A percentile compares a stretch with the other conserved stretches of the same genome.
phyloP scores from a whole-genome alignment of 2,329 filamentous ascomycete genomes.

The Aspergillus tamarii region DNA sequence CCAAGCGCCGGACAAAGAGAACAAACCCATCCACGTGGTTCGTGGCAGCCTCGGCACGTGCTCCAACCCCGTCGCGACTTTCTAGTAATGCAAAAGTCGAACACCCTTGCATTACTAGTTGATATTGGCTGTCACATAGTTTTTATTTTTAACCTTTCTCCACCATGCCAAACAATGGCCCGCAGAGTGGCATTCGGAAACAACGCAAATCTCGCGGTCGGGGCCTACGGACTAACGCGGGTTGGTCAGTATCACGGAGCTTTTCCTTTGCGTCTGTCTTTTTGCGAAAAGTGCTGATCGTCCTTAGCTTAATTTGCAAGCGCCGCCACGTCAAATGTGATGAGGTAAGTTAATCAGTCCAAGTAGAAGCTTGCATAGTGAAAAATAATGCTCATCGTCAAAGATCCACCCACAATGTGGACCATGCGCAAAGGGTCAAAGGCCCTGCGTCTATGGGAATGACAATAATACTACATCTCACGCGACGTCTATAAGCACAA shows the following conservation, averaged over 20 bases:
- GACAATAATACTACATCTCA: background rate
- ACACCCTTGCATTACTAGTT: background rate
- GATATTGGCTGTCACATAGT: background rate
- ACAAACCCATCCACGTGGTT: background rate
- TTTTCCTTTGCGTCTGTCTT: background rate
- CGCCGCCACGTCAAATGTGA: constrained; percentile 36
- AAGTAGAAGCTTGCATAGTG: background rate
- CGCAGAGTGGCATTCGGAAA: constrained; percentile 3
- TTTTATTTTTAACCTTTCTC: background rate
- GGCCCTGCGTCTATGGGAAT: constrained; percentile 26
- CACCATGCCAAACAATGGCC: background rate
- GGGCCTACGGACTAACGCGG: constrained; percentile 32
- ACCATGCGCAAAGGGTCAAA: constrained; percentile 32
- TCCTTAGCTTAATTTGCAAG: constrained; percentile 30
- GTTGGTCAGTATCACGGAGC: constrained; percentile 25
- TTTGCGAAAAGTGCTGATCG: constrained; percentile 8
- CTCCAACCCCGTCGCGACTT: background rate
- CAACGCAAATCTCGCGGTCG: constrained; percentile 32
- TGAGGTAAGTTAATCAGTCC: constrained; percentile 21
- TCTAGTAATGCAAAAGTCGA: no score
- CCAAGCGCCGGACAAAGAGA: background rate
- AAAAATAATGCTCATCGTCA: background rate
- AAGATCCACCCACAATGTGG: constrained; percentile 30
- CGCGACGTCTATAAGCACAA: background rate
- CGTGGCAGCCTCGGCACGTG: background rate